Evolutionary conservation across 495 filamentous ascomycete genomes (phyloP), one percentile per base, ranked within the genome.

Genomic region (Xylaria telfairii): DNA sequence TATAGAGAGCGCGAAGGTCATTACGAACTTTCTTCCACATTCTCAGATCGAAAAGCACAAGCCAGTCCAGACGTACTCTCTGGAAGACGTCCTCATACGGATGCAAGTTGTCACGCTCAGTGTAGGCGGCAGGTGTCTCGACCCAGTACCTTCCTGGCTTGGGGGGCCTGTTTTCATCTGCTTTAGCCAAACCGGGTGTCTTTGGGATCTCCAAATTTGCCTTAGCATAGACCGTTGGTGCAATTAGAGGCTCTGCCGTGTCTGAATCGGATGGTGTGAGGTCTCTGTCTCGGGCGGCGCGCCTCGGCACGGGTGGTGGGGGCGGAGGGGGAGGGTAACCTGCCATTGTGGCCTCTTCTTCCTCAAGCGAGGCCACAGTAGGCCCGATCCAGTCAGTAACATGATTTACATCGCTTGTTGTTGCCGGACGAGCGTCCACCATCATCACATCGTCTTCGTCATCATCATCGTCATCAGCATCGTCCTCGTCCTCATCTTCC

Each of bases 1-100:
- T 97, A 79, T 97, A 98, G 8, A 99, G 87, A 70, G 97, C 93
- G 15, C 96, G 92, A 62, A 99, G 84, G 73, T 97, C 91, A 51
- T 93, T 92, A 17, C 96, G 90, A 9, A 94, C 90, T 77, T 93
- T 95, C 83, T 99, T 99, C 96, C 96, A 99, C 81, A 99, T 85
- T 65, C 96, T 83, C 47, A 99, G 82, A 76, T 99, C 96, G 79
- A 95, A 99, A n/a, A 99, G 86, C 51, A 99, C 92, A 79, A 98
- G 85, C 92, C 92, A 97, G 79, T 99, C 96, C 4, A 99, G 84
- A 41, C 96, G 92, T 13, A 98, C 91, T 30, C 96, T 90, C 74
- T 95, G 87, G 79, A 91, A 92, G 42, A 98, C 81, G 75, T 99
- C 91, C 75, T 98, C 96, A 65, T 95, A 89, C 2, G 88, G 79